A percentile compares a stretch with the other conserved stretches of the same genome.
Conservation (phyloP, 768 basidiomycete species). For the Boletus reticulatus region DNA sequence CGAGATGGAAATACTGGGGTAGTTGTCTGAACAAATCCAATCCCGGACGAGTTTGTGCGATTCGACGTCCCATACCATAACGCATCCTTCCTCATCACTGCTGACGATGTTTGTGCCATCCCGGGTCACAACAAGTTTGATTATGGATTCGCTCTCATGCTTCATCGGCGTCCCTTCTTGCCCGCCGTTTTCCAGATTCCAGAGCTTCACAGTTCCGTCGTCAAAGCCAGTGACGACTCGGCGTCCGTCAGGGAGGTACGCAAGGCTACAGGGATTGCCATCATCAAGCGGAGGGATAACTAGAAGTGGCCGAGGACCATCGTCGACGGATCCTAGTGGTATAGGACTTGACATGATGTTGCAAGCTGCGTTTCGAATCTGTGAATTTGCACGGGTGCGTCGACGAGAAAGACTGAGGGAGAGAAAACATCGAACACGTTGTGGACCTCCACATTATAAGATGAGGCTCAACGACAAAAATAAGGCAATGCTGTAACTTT, state of each 20-base stretch:
- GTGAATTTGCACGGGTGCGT: no score
- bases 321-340: no score
- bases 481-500: no score
- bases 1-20: neutral
- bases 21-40: neutral
- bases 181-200: neutral
- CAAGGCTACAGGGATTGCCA: neutral
- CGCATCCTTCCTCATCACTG: accelerated
- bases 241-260: neutral
- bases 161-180: neutral
- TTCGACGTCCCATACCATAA: neutral
- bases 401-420: no score
- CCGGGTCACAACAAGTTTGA: neutral
- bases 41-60: neutral
- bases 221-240: neutral
- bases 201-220: neutral
- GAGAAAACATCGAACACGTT: no score
- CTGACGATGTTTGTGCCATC: neutral
- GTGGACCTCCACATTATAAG: no score
- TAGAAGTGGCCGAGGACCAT: no score
- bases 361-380: no score
- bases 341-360: no score
- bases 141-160: neutral
- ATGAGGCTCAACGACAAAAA: no score
- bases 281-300: no score